Conservation (phyloP, 2,329 filamentous ascomycete species). For the Aspergillus neoniger region DNA sequence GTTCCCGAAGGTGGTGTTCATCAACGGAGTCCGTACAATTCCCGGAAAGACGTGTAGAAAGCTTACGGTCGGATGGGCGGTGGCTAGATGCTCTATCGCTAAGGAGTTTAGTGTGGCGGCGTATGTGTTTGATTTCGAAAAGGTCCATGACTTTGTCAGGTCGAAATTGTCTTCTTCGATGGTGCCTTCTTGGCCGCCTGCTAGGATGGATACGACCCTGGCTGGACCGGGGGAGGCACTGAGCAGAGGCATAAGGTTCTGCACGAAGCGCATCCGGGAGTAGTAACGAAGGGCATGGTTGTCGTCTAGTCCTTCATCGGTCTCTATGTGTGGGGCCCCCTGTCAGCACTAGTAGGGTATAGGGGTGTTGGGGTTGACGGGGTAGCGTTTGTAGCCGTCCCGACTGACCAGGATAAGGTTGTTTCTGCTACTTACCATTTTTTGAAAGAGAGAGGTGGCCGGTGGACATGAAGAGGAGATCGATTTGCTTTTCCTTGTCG, state of each 20-base stretch:
- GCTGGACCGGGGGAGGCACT: slow-evolving; percentile 49
- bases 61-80: slow-evolving; percentile 47
- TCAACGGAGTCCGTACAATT: slow-evolving; percentile 49
- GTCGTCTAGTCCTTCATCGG: slow-evolving; percentile 58
- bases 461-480: slow-evolving; percentile 57
- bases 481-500: slow-evolving; percentile 54
- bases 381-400: too few species aligned
- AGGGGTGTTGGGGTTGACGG: background rate
- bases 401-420: too few species aligned
- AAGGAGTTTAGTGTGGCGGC: slow-evolving; percentile 50
- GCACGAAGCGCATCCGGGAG: slow-evolving; percentile 58
- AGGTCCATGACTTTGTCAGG: slow-evolving; percentile 16
- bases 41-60: slow-evolving; percentile 54
- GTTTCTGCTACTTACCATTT: slow-evolving; percentile 3
- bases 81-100: slow-evolving; percentile 50
- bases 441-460: slow-evolving; percentile 43
- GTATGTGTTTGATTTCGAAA: slow-evolving; percentile 46
- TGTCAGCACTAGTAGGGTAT: background rate
- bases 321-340: slow-evolving; percentile 48
- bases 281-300: slow-evolving; percentile 58
- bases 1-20: slow-evolving; percentile 29
- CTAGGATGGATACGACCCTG: slow-evolving; percentile 59
- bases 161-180: slow-evolving; percentile 55
- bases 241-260: slow-evolving; percentile 60
- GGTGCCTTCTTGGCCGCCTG: slow-evolving; percentile 53